Evolutionary conservation across 140 eudicot species (phyloP).

Genomic region (Flaveria floridana): DNA sequence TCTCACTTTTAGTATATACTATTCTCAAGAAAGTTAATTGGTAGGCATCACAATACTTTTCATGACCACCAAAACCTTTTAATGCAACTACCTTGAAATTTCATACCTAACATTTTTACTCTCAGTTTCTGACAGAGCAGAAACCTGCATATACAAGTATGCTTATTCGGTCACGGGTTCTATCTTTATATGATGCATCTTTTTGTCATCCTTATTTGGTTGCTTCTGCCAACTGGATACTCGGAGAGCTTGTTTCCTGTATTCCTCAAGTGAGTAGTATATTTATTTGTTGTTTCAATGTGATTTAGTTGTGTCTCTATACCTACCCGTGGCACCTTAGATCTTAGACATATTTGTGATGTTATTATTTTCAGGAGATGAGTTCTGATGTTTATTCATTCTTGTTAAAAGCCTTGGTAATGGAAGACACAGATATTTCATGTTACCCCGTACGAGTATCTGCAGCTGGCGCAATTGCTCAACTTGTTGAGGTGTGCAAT

Average conservation of each 20-base stretch:
- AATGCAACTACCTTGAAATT: slow-evolving; percentile 5
- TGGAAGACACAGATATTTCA: slow-evolving; percentile 50
- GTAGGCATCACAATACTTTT: slow-evolving; percentile 21
- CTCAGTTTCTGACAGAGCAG: slow-evolving; percentile 67
- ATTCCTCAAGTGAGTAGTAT: slow-evolving; percentile 54
- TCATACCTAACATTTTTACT: background rate
- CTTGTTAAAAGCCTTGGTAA: slow-evolving; percentile 55
- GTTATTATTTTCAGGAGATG: slow-evolving; percentile 52
- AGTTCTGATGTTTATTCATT: slow-evolving; percentile 53
- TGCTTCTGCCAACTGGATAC: slow-evolving; percentile 78
- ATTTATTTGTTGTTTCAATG: slow-evolving; percentile 12
- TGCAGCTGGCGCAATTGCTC: slow-evolving; percentile 74
- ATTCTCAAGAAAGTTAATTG: slow-evolving; percentile 1
- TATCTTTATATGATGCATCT: slow-evolving; percentile 56
- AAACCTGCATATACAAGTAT: slow-evolving; percentile 51
- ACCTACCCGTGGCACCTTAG: background rate
- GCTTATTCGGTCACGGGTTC: slow-evolving; percentile 51
- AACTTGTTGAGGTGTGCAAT: slow-evolving; percentile 62
- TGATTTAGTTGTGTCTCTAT: background rate
- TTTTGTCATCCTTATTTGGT: slow-evolving; percentile 56
- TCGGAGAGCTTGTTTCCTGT: slow-evolving; percentile 70
- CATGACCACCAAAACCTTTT: background rate
- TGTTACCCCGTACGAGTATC: slow-evolving; percentile 68
- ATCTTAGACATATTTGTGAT: background rate
- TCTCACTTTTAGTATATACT: background rate